Percentiles rank a stretch among this genome's conserved stretches.
Conservation (phyloP, 1,284 basidiomycete species). For the Melanopsichium pennsylvanicum region DNA sequence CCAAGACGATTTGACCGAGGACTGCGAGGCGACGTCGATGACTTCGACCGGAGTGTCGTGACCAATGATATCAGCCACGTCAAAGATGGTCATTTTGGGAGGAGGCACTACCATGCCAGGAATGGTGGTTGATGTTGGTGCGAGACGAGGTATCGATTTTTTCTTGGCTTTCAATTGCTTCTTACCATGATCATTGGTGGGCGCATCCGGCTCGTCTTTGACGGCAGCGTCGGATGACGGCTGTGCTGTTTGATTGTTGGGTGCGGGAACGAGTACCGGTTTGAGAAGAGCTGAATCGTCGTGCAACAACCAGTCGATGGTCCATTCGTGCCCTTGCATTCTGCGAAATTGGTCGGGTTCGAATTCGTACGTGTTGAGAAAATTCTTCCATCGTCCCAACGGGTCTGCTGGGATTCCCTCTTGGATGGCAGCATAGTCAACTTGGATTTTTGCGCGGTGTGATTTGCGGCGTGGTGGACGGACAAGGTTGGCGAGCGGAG, state of each 20-base stretch:
- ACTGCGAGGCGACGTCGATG: conserved; percentile 66
- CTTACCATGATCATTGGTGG: background rate
- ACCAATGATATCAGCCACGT: conserved; percentile 80
- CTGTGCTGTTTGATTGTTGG: background rate
- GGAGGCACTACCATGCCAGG: conserved; percentile 79
- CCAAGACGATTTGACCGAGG: conserved; percentile 71
- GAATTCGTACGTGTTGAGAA: conserved; percentile 35
- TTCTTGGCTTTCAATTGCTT: conserved; percentile 16
- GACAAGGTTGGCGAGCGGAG: conserved; percentile 26
- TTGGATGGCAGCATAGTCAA: conserved; percentile 59
- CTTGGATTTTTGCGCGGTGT: conserved; percentile 30
- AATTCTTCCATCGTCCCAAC: conserved; percentile 43
- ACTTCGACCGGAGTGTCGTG: conserved; percentile 54
- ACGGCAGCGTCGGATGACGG: background rate
- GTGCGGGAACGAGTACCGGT: conserved; percentile 48
- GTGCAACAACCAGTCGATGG: conserved; percentile 48
- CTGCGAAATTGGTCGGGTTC: conserved; percentile 37
- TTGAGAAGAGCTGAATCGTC: conserved; percentile 34
- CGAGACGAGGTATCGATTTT: conserved; percentile 5
- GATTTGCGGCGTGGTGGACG: conserved; percentile 43
- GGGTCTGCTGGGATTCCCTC: conserved; percentile 55
- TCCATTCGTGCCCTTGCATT: conserved; percentile 47
- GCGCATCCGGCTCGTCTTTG: conserved; percentile 1
- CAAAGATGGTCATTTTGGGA: conserved; percentile 74
- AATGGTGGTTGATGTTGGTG: conserved; percentile 29